Evolutionary conservation across 2,329 filamentous ascomycete genomes (phyloP).

Genomic region (Malbranchea zuffiana): DNA sequence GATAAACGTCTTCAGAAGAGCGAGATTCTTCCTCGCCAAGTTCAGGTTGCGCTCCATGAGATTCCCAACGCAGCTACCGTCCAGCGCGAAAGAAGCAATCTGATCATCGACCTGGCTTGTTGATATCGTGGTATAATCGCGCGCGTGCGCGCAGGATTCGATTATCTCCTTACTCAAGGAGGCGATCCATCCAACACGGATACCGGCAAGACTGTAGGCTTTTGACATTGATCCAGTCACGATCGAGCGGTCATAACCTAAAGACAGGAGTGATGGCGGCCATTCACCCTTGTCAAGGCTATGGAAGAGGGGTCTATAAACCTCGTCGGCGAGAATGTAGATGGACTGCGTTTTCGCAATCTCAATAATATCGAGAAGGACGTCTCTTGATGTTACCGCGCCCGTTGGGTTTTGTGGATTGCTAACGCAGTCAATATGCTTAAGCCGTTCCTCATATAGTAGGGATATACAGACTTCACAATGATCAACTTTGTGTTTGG

Average conservation of each 20-base stretch:
- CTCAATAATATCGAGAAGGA: conserved; percentile 51
- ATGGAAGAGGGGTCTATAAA: conserved; percentile 77
- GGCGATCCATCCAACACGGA: conserved; percentile 74
- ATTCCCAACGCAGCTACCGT: conserved; percentile 50
- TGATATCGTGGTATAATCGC: conserved; percentile 79
- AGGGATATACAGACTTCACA: conserved; percentile 38
- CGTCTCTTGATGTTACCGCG: conserved; percentile 52
- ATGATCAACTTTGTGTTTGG: conserved; percentile 48
- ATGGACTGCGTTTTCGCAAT: conserved; percentile 54
- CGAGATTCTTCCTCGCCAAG: conserved; percentile 57
- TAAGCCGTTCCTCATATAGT: neutral
- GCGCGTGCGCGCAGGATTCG: conserved; percentile 50
- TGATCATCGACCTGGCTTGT: conserved; percentile 72
- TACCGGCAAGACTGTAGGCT: conserved; percentile 70
- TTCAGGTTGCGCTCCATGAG: conserved; percentile 53
- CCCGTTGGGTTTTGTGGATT: conserved; percentile 80
- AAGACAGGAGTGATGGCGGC: conserved; percentile 57
- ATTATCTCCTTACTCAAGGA: conserved; percentile 53
- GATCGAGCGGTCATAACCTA: conserved; percentile 61
- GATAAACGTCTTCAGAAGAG: conserved; percentile 56
- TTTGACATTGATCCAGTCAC: conserved; percentile 76
- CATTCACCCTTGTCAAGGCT: conserved; percentile 43
- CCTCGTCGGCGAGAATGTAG: conserved; percentile 64
- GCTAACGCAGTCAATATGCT: conserved; percentile 36
- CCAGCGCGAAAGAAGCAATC: conserved; percentile 64